A percentile compares a stretch with the other conserved stretches of the same genome.
These are phyloP conservation scores for Eremochloa ophiuroides DNA, from an alignment of 176 grass and related monocot species.

Conservation along the genomic window DNA sequence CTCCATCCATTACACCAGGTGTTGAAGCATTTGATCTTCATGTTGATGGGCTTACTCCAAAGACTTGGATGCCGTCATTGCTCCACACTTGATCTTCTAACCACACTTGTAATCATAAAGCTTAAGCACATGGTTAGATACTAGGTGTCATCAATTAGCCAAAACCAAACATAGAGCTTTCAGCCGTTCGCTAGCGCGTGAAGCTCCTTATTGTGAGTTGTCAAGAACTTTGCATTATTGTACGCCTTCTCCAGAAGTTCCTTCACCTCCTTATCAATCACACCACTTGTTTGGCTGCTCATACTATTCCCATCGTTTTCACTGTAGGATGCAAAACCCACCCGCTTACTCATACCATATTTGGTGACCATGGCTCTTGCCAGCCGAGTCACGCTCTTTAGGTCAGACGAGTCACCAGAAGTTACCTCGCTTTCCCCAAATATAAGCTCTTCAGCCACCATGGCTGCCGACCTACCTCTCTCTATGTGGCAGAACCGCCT, in stretches of 20 bases:
- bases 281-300: slow-evolving; percentile 73
- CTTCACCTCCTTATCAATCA: slow-evolving; percentile 85
- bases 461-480: too few relatives aligned
- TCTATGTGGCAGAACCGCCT: too few relatives aligned
- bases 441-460: slow-evolving; percentile 74
- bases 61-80: too few relatives aligned
- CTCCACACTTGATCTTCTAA: too few relatives aligned
- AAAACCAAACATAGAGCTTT: too few relatives aligned
- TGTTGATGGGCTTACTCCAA: too few relatives aligned
- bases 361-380: slow-evolving; percentile 72
- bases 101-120: too few relatives aligned
- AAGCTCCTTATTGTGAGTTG: slow-evolving; percentile 67
- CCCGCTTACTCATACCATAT: slow-evolving; percentile 69
- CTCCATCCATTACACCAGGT: too few relatives aligned
- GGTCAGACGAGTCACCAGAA: slow-evolving; percentile 46
- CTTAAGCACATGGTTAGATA: too few relatives aligned
- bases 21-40: too few relatives aligned
- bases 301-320: slow-evolving; percentile 73
- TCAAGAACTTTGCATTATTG: slow-evolving; percentile 83
- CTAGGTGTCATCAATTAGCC: too few relatives aligned
- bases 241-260: slow-evolving; percentile 72
- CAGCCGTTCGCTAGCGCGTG: slow-evolving; percentile 64
- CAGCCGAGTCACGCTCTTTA: slow-evolving; percentile 44
- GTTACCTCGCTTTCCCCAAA: slow-evolving; percentile 67
- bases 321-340: slow-evolving; percentile 67